Base-by-base conservation (phyloP, 2,329 filamentous ascomycete genomes). In the Cercospora sojina region DNA sequence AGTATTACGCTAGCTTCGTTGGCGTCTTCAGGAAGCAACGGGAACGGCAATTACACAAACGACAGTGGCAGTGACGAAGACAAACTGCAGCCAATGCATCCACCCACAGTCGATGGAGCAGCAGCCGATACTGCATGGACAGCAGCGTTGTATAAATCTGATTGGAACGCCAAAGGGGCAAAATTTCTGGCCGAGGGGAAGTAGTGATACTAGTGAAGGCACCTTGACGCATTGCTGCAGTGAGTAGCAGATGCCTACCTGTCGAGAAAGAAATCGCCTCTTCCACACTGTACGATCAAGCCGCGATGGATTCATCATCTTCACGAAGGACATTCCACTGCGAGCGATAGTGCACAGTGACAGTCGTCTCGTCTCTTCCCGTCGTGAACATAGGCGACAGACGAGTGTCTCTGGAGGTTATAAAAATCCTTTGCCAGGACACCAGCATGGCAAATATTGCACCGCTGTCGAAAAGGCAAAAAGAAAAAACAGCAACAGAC, bases 91-190 rank as follows among this genome's bases (percentile, higher is more conserved):
- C 53, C 27, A 13, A n/a, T 57, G n/a, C 29, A 57, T 18, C 53
- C 53, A 18, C 31, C 53, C 5, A 35, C 53, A 10, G 53, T 57
- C 5, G 53, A 18, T 29, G 27, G 27, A 31, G 53, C 53, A 23
- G 53, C 25, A 31, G 53, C 53, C 31, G 53, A 57, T 57, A 57
- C 53, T 8, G 53, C 53, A 29, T 57, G 53, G 53, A 57, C 53
- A n/a, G 53, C 53, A 20, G 53, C 53, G 16, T 23, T 57, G n/a
- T 57, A 32, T 16, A 57, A 57, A 7, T 31, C 53, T 3, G 53
- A 57, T 16, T 57, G 53, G 53, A 57, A 57, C 23, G 27, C 31
- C 16, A 57, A 57, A 20, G 53, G 53, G 27, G 53, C 53, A 9
- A 57, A 57, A 20, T 57, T 20, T 23, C 25, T 57, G 18, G 53